phyloP scores from a whole-genome alignment of 257 asterid species.

The Capsicum baccatum region DNA sequence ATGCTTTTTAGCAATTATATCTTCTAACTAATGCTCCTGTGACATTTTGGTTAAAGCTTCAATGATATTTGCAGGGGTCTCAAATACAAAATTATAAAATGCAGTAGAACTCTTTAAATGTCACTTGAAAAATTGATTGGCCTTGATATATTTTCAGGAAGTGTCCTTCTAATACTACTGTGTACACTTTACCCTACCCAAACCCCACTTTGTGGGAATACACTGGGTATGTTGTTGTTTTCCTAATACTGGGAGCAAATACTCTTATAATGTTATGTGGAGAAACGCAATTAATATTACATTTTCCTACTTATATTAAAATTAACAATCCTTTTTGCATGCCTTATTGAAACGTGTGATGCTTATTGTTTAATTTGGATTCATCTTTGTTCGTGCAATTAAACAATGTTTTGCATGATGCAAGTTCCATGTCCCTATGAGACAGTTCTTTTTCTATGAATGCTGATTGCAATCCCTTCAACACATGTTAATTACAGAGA shows the following conservation, averaged over 20 bases:
- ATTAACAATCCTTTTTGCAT: not conserved
- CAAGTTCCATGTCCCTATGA: not conserved
- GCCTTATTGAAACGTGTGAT: not conserved
- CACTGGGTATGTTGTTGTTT: no score
- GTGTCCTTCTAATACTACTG: not conserved
- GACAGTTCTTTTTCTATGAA: not conserved
- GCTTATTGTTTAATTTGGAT: not conserved
- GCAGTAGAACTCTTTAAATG: constrained; percentile 18
- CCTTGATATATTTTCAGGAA: not conserved
- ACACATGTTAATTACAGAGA: not conserved
- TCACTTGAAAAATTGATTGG: not conserved
- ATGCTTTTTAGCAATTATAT: not conserved
- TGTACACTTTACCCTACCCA: no score
- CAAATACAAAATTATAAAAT: not conserved
- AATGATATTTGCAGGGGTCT: constrained; percentile 22
- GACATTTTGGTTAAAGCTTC: not conserved
- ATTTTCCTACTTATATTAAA: not conserved
- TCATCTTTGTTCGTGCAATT: not conserved
- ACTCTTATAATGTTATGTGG: not conserved
- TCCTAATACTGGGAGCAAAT: not conserved
- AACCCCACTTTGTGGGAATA: no score
- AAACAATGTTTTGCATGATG: constrained; percentile 8
- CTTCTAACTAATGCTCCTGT: not conserved
- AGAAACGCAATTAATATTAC: not conserved
- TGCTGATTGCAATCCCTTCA: constrained; percentile 4